Conservation (phyloP, 106 monocot species). For the Apostasia ramifera region DNA sequence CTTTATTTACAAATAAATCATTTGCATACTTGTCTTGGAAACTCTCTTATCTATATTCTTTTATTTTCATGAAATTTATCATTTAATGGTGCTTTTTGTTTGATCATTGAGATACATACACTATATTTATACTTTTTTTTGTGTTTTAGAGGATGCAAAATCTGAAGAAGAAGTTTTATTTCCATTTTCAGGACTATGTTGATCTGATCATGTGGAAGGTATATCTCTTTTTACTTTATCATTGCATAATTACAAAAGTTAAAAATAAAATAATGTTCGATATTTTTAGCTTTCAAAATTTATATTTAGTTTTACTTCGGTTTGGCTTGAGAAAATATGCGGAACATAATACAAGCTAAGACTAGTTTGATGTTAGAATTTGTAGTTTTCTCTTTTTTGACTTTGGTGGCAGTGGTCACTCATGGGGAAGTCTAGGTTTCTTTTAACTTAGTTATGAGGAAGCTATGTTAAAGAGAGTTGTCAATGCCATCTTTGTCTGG, state of each 20-base stretch:
- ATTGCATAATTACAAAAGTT: not conserved
- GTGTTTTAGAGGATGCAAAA: slow-evolving; percentile 75
- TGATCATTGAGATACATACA: not conserved
- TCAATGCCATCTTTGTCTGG: too few relatives aligned
- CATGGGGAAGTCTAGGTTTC: too few relatives aligned
- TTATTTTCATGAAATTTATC: not conserved
- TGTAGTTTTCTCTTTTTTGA: too few relatives aligned
- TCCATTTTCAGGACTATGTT: slow-evolving; percentile 95
- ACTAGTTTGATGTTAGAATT: too few relatives aligned
- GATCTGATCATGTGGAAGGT: slow-evolving; percentile 96
- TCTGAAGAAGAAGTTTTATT: slow-evolving; percentile 95
- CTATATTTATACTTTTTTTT: slow-evolving; percentile 4
- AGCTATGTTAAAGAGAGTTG: too few relatives aligned
- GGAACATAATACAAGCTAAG: too few relatives aligned
- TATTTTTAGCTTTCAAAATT: not conserved
- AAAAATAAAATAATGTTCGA: too few relatives aligned
- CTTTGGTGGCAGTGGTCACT: too few relatives aligned
- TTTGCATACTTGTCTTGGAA: not conserved
- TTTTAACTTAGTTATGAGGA: too few relatives aligned
- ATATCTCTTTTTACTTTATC: slow-evolving; percentile 2
- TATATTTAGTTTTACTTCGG: not conserved
- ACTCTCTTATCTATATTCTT: not conserved
- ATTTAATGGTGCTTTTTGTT: not conserved
- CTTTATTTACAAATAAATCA: too few relatives aligned
- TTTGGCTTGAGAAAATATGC: too few relatives aligned